Base-by-base conservation (phyloP, 2,329 filamentous ascomycete species). In the Cytospora piceae region DNA sequence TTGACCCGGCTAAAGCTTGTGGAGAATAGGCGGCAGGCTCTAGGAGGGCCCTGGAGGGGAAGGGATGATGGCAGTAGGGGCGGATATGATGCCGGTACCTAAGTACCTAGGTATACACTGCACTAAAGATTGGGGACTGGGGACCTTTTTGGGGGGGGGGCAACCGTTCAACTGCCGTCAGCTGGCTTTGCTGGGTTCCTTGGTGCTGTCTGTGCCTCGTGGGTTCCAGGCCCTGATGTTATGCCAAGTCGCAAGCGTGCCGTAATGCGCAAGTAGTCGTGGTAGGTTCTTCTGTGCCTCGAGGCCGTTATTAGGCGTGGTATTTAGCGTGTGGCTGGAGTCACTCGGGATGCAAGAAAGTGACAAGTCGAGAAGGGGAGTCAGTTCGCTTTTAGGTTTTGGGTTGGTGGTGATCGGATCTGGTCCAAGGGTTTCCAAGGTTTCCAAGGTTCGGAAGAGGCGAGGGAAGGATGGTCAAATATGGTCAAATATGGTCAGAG, bases 11-110 rank as follows among this genome's bases (percentile, higher is more conserved):
- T 52, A 29, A 37, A 49, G 46, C 46, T 31, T 34, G 49, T 55
- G 51, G 32, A n/a, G 58, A 22, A 51, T 32, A 20, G 51, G 32
- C 24, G 59, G 42, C 51, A 52, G 46, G 24, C 46, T 49, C 46
- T 24, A 20, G 15, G 46, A 49, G 46, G 46, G 24, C 46, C 20
- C 46, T 49, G 17, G 46, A 20, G 20, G 46, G 46, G 46, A 20
- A 49, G 46, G 46, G 46, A 49, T 49, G 46, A 49, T 49, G 46
- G 46, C 46, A 24, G 46, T 49, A 49, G 11, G 34, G 34, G 34
- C 20, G 39, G 39, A 42, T 42, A n/a, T 14, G 12, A 11, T 14
- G 27, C 27, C 27, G 34, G 14, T 15, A 37, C 12, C 11, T 37
- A 37, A 12, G 34, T 37, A 37, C 34, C 34, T 37, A 37, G 11